Base-by-base conservation (phyloP, 2,329 filamentous ascomycete genomes). In the Aspergillus ustus region DNA sequence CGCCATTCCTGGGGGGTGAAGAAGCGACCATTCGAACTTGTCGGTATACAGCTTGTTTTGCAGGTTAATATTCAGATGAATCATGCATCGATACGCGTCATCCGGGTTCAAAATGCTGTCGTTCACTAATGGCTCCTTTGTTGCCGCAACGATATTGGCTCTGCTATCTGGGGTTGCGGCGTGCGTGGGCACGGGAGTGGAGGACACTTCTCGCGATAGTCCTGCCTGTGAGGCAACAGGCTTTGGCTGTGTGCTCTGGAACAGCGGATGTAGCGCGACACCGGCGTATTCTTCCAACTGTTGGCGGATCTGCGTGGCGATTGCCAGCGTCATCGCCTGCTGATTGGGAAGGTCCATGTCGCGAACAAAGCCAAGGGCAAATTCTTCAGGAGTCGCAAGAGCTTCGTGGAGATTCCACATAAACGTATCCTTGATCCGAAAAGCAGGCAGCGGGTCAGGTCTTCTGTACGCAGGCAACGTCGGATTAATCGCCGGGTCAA, bases 381-480 rank as follows among this genome's bases (percentile, higher is more conserved):
- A 99, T 72, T 96, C 91, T 73, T 99, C 95, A 0, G 95, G 96
- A 0, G 95, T 99, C 55, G 93, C 91, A 61, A 97, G 82, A 0
- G 92, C 91, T 80, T 99, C 95, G 78, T 98, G 94, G 15, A 99
- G 84, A 71, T 99, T 99, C 95, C 95, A 99, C 56, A 97, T 80
- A 71, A 99, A 98, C n/a, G 91, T 90, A 70, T 99, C 95, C 71
- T 96, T 93, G 60, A 99, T 83, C 65, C 95, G 88, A 78, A 93
- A 97, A 3, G 92, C 90, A 0, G 93, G 88, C 15, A 93, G 93
- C 63, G 87, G 79, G 64, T 97, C 94, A 59, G 90, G 90, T 59
- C 85, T 84, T 70, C 89, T 89, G 79, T 96, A 97, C 59, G 93
- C 88, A 15, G 92, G 89, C 54, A 91, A 82, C 5, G 86, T 87